phyloP scores from a whole-genome alignment of 345 rosid genomes.

The Euphorbia pulcherrima region DNA sequence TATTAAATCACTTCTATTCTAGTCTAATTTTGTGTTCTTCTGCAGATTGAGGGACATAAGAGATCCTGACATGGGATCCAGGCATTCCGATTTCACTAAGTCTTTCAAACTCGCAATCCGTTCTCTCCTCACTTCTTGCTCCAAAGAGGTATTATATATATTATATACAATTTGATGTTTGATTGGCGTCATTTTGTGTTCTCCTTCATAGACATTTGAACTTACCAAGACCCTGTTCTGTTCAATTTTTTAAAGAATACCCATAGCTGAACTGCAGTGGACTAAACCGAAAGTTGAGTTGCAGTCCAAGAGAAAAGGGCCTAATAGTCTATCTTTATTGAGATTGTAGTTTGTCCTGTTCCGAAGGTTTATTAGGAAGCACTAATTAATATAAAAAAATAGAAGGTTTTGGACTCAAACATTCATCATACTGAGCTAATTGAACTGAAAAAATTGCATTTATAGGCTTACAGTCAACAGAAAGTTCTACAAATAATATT shows the following conservation, averaged over 20 bases:
- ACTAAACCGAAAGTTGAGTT: no score
- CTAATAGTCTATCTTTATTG: not conserved
- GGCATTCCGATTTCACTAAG: conserved; percentile 43
- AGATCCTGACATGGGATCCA: conserved; percentile 17
- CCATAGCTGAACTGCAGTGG: no score
- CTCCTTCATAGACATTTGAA: not conserved
- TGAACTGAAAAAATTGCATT: no score
- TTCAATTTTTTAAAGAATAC: no score
- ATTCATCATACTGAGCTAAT: no score
- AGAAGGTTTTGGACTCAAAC: no score
- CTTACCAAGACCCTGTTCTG: no score
- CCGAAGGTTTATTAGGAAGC: no score
- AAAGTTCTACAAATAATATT: no score
- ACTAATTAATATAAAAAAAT: no score
- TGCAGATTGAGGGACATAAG: conserved; percentile 1
- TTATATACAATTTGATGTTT: not conserved
- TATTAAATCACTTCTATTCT: not conserved
- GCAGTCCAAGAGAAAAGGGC: no score
- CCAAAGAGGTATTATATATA: conserved; percentile 37
- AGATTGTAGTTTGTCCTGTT: not conserved
- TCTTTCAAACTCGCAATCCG: conserved; percentile 56
- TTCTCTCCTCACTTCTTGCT: conserved; percentile 57
- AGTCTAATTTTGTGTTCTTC: not conserved
- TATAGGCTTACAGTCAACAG: no score
- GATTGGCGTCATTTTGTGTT: not conserved